Evolutionary conservation across 768 basidiomycete genomes (phyloP), one percentile per base, ranked within the genome.

Genomic region (Lepiota venenata): DNA sequence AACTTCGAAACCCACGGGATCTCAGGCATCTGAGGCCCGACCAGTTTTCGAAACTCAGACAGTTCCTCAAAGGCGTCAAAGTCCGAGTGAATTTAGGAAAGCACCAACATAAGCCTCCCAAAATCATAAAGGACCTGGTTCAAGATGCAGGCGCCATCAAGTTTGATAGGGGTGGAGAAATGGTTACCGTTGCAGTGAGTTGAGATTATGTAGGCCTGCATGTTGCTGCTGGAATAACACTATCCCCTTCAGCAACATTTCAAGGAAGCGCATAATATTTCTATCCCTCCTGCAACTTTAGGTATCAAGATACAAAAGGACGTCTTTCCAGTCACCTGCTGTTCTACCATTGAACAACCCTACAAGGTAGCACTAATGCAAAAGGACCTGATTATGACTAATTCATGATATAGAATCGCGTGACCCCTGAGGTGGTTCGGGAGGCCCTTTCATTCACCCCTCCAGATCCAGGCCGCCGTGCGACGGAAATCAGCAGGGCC

Each of bases 31-130:
- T 60, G 32, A 54, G 49, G 15, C 25, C 43, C n/a, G 32, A 37
- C 12, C 41, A 63, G 3, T 59, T 68, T 14, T 56, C 61, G 39
- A 59, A 61, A 36, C 59, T 70, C 1, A 63, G 66, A 1, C 44
- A 59, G 10, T 69, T 71, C 47, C 50, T 69, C 6, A 66, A 58
- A 47, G 66, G 64, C 6, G 60, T 73, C 41, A 71, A 69, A 47
- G 61, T 70, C 3, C 53, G 53, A 0, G 58, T 71, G 15, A 39
- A 46, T 9, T 52, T 64, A 35, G 50, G 54, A 8, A 55, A 56
- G 1, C 68, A 64, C 40, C 36, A 20, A 25, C 58, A 59, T 25
- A 66, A 66, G 50, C 52, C 61, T 47, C 43, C 61, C 1, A 66
- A 64, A 41, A 40, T 59, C 4, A 68, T 71, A 32, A 66, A 61